phyloP scores from a whole-genome alignment of 129 eudicot genomes.

The Calendula officinalis region DNA sequence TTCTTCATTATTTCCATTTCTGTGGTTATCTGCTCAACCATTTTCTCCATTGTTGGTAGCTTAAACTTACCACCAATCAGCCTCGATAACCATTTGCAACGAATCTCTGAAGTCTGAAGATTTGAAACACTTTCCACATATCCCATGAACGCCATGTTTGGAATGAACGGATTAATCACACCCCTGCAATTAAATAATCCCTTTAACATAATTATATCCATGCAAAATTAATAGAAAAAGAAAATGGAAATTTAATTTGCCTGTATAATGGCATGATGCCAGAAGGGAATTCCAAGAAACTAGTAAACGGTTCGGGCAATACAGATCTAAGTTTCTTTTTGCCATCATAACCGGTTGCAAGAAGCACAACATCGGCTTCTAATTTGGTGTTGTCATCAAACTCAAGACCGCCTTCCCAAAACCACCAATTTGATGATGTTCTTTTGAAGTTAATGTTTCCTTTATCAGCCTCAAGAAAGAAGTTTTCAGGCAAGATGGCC shows the following conservation, averaged over 20 bases:
- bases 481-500: constrained; percentile 86
- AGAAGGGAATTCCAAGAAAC: constrained; percentile 55
- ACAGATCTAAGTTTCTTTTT: constrained; percentile 64
- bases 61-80: constrained; percentile 62
- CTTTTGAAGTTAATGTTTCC: constrained; percentile 65
- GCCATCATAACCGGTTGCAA: constrained; percentile 88
- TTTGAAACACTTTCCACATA: constrained; percentile 91
- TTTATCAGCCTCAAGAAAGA: constrained; percentile 79
- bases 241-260: constrained; percentile 18
- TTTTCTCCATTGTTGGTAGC: constrained; percentile 72
- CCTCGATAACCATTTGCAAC: constrained; percentile 91
- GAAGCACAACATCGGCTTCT: constrained; percentile 81
- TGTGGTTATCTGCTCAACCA: constrained; percentile 60
- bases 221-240: neutral
- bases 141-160: constrained; percentile 91
- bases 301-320: constrained; percentile 66
- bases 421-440: constrained; percentile 74
- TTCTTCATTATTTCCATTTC: constrained; percentile 86
- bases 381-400: constrained; percentile 65
- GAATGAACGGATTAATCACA: constrained; percentile 82
- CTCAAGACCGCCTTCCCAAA: constrained; percentile 77
- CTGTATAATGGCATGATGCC: constrained; percentile 88
- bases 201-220: neutral
- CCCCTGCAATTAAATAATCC: constrained; percentile 22
- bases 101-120: constrained; percentile 88